Evolutionary conservation across 108 stramenopile species (phyloP), one percentile per base, ranked within the genome.

Genomic region (Skeletonema tropicum): DNA sequence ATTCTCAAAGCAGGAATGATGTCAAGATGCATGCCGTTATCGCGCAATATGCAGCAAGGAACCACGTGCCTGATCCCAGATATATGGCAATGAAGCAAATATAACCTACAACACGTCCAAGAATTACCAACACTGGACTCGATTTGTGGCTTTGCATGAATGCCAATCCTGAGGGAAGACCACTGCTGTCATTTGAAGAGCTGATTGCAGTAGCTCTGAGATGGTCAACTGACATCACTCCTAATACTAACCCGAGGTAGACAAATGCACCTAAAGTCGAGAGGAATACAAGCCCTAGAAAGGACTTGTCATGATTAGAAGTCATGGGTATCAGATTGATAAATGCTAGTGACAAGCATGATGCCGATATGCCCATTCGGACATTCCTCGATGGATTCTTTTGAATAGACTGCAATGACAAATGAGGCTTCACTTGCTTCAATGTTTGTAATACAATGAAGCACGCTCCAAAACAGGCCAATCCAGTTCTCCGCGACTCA

Each of bases 301-400:
- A 25, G n/a, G 76, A 71, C 48, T 66, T 30, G 32, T 60, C 60
- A 26, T 57, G 66, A 12, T 65, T 49, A 3, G 59, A 26, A 11
- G 42, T 68, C 14, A 45, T 29, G 2, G 69, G 61, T 33, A 77
- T 58, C 35, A 64, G 57, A 60, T 63, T 58, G 29, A 66, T 19
- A 32, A 57, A 70, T 23, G 70, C 13, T 64, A 68, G 49, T 21
- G 67, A 57, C 13, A 70, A 65, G 35, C 69, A 66, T 31, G 60
- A 45, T 36, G 73, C 41, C 23, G 80, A 83, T 3, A 74, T 41
- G 6, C 80, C 86, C 30, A 87, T 82, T 57, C 80, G 66, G 57
- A 84, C 81, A 17, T 71, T 78, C 26, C 83, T 62, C 46, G 84
- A 59, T 13, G 86, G 86, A 25, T 68, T 64, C 30, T 74, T 82